These are phyloP conservation scores for Phlyctochytrium planicorne DNA, from an alignment of 192 early-diverging fungal genomes.

Conservation along the genomic window DNA sequence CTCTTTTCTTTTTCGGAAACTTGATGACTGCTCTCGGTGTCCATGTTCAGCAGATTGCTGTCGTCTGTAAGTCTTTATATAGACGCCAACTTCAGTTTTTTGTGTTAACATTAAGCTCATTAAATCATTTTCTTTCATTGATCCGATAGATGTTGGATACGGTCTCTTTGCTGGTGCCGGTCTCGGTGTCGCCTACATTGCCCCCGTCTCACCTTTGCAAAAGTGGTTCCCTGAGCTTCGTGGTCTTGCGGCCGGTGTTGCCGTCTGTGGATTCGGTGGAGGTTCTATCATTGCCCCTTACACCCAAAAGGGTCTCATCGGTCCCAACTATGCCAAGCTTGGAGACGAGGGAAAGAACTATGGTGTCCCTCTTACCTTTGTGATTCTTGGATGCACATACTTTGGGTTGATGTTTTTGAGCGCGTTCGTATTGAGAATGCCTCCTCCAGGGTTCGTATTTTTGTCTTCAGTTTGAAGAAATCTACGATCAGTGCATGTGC, in stretches of 20 bases:
- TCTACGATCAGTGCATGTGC: not conserved
- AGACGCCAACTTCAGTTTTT: no score
- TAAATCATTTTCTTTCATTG: not conserved
- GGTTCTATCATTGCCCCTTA: slow-evolving; percentile 70
- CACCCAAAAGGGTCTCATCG: slow-evolving; percentile 55
- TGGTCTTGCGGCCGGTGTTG: slow-evolving; percentile 72
- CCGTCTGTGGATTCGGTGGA: slow-evolving; percentile 76
- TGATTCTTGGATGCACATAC: slow-evolving; percentile 62
- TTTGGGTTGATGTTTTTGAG: slow-evolving; percentile 52
- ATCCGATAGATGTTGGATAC: slow-evolving; percentile 52
- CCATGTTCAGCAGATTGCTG: slow-evolving; percentile 21
- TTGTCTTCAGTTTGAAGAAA: not conserved
- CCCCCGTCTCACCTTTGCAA: slow-evolving; percentile 72
- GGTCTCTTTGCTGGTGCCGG: slow-evolving; percentile 71
- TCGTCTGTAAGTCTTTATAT: slow-evolving; percentile 40
- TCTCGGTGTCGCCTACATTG: slow-evolving; percentile 71
- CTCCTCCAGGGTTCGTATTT: slow-evolving; percentile 40
- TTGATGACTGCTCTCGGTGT: slow-evolving; percentile 64
- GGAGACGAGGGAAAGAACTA: slow-evolving; percentile 25
- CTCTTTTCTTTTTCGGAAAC: slow-evolving; percentile 69
- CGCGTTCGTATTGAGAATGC: slow-evolving; percentile 37
- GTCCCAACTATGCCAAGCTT: slow-evolving; percentile 29
- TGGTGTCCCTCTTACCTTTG: slow-evolving; percentile 64
- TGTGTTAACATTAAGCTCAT: no score
- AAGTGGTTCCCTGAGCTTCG: slow-evolving; percentile 79